Conservation (phyloP, 2,329 filamentous ascomycete species). For the Cylindrodendrum hubeiense region DNA sequence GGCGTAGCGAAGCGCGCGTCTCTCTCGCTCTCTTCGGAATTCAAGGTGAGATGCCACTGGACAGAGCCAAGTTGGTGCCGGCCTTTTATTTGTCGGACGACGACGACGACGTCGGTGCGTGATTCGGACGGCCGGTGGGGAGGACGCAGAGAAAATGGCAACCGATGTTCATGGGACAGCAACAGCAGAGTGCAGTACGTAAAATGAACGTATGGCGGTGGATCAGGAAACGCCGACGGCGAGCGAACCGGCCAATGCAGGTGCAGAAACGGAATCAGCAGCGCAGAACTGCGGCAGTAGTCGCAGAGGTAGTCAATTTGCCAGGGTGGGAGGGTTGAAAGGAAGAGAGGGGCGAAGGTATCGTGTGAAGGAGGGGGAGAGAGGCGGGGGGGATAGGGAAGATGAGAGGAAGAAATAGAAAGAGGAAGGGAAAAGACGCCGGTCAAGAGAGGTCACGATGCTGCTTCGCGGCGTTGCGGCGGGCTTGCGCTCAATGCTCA, state of each 20-base stretch:
- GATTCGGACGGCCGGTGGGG: conserved; percentile 40
- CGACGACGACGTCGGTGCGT: conserved; percentile 37
- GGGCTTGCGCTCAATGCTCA: conserved; percentile 28
- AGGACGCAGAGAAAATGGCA: conserved; percentile 33
- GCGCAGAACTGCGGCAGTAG: conserved; percentile 38
- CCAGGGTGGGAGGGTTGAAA: conserved; percentile 13
- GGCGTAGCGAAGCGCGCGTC: conserved; percentile 13
- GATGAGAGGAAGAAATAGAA: neutral
- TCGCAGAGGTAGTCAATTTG: conserved; percentile 25
- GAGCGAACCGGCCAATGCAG: conserved; percentile 47
- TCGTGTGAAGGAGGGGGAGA: conserved; percentile 28
- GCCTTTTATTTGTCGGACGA: conserved; percentile 40
- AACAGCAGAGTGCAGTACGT: conserved; percentile 48
- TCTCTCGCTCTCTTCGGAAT: conserved; percentile 26
- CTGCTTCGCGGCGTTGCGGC: conserved; percentile 45
- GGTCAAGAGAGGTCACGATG: conserved; percentile 44
- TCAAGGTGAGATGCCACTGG: conserved; percentile 27
- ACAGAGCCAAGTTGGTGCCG: conserved; percentile 34
- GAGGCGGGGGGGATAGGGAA: conserved; percentile 10
- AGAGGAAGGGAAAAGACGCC: conserved; percentile 23
- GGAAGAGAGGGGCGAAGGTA: conserved; percentile 11
- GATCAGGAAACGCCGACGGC: conserved; percentile 43
- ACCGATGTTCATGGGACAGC: conserved; percentile 33
- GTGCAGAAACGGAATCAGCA: conserved; percentile 37
- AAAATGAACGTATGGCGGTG: conserved; percentile 51